These are phyloP conservation scores for Chrysosporium queenslandicum DNA, from an alignment of 2,329 filamentous ascomycete species.

Conservation along the genomic window DNA sequence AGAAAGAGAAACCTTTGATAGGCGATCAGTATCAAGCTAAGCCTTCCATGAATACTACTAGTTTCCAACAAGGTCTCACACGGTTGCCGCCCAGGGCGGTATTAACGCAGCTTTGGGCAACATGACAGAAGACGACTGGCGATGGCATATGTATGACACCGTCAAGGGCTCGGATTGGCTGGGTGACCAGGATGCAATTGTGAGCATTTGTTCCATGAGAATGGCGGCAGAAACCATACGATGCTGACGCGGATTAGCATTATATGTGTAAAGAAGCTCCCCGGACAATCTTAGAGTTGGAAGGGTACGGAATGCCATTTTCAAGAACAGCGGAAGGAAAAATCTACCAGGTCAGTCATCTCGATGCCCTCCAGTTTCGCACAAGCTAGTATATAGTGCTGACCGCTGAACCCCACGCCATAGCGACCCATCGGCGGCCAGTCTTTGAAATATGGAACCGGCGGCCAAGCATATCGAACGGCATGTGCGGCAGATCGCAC, in stretches of 20 bases:
- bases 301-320: conserved; percentile 96
- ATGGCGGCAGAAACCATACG: background rate
- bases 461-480: conserved; percentile 81
- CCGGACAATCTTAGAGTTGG: conserved; percentile 82
- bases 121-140: conserved; percentile 98
- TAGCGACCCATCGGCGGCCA: conserved; percentile 88
- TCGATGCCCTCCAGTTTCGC: background rate
- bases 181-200: conserved; percentile 88
- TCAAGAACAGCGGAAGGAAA: conserved; percentile 75
- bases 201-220: conserved; percentile 2
- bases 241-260: conserved; percentile 40
- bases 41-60: conserved; percentile 7
- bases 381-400: too few species aligned
- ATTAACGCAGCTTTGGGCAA: conserved; percentile 41
- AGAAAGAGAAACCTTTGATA: background rate
- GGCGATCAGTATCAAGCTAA: background rate
- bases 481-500: conserved; percentile 76
- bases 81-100: conserved; percentile 42
- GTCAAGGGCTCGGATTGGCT: conserved; percentile 98
- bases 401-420: conserved; percentile 57
- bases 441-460: conserved; percentile 77
- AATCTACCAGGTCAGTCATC: conserved; percentile 15
- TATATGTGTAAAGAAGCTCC: conserved; percentile 97
- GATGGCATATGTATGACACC: conserved; percentile 99
- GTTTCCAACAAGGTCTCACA: conserved; percentile 21